Base-by-base conservation (phyloP, 2,329 filamentous ascomycete species). In the Calonectria pseudoturangicola region DNA sequence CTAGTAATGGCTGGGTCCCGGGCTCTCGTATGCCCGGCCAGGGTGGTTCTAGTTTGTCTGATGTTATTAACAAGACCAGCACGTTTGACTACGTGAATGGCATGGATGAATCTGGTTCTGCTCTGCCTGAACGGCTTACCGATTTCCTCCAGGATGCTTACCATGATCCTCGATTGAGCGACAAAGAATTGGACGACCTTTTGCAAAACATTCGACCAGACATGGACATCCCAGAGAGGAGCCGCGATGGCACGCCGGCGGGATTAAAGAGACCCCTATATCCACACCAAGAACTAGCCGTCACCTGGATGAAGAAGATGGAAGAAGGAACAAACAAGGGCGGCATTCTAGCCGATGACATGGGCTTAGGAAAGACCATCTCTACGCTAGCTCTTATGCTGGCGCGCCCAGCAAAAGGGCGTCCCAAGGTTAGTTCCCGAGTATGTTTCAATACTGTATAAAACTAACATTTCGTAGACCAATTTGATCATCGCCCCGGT, bases 271-370 rank as follows among this genome's bases (percentile, higher is more conserved):
- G 91, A 70, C 86, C 89, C 0, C 86, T 98, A 10, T 95, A 97
- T 85, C 91, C 93, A 56, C 95, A 98, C 79, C 96, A 98, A 81
- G 92, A 94, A 77, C 86, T 96, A 83, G 95, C 95, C 8, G 86
- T 98, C 36, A 91, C 92, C 15, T 98, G 95, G 96, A 91, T 98
- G 89, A 88, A 93, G 58, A 88, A 92, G n/a, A 95, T 94, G 82
- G 95, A 98, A 82, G 89, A 88, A 21, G 92, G 94, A 10, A 88
- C 92, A 66, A 95, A 93, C 79, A 95, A 93, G 78, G 95, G 96
- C n/a, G 96, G 95, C 47, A 96, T 98, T 68, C 88, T 98, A 18
- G 95, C 95, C 2, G 96, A 98, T 82, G 95, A 98, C 79, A 98
- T 98, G 96, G 95, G 95, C 3, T 84, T 98, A 12, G 95, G 95